Evolutionary conservation across 192 early-diverging fungal species (phyloP).

Genomic region (Mortierella hygrophila): DNA sequence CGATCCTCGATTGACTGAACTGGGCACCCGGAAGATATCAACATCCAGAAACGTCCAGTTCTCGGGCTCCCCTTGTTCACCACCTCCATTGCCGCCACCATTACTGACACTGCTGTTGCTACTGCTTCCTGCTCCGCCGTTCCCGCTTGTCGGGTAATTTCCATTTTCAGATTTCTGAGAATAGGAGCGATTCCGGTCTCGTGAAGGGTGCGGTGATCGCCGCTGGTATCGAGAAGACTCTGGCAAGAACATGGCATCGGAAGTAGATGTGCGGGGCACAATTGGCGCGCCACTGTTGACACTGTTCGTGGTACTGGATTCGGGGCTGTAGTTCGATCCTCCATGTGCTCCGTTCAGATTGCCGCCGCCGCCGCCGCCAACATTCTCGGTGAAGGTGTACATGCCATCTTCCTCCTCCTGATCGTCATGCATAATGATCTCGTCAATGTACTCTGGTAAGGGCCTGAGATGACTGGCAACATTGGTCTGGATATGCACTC

Average conservation of each 20-base stretch:
- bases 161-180: not conserved
- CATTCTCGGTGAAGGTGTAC: slow-evolving; percentile 15
- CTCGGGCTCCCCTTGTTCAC: slow-evolving; percentile 23
- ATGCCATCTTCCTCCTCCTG: slow-evolving; percentile 53
- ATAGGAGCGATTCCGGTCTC: slow-evolving; percentile 20
- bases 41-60: slow-evolving; percentile 55
- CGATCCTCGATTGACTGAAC: slow-evolving; percentile 21
- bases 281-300: not conserved
- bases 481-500: slow-evolving; percentile 39
- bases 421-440: slow-evolving; percentile 45
- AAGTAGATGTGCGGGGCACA: not conserved
- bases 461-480: slow-evolving; percentile 34
- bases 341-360: not conserved
- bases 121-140: no score
- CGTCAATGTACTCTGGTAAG: slow-evolving; percentile 19
- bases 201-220: slow-evolving; percentile 24
- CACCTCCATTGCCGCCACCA: not conserved
- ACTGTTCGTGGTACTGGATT: not conserved
- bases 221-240: slow-evolving; percentile 18
- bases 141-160: no score
- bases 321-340: not conserved
- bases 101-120: not conserved
- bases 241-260: not conserved
- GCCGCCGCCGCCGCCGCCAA: not conserved
- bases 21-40: slow-evolving; percentile 36